phyloP scores from a whole-genome alignment of 2,329 filamentous ascomycete species.

The Cordyceps fumosorosea region DNA sequence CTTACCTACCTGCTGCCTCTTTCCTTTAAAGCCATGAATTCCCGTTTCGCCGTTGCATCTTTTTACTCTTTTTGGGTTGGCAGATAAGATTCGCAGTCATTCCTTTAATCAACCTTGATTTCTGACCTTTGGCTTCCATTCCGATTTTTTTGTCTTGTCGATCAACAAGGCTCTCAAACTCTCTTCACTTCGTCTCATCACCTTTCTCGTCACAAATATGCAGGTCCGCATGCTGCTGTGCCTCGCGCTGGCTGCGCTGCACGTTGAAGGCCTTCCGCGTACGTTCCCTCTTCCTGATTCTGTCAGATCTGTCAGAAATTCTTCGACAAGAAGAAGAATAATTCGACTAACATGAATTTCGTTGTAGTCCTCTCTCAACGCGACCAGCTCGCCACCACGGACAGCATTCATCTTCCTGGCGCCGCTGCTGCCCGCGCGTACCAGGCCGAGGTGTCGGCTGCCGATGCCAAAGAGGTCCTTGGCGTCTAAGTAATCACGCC shows the following conservation, averaged over 20 bases:
- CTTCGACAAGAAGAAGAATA: not conserved
- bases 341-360: not conserved
- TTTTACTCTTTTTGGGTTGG: not conserved
- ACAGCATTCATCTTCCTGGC: not conserved
- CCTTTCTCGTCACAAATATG: not conserved
- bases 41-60: not conserved
- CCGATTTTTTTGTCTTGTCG: too few relatives aligned
- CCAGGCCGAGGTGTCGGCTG: not conserved
- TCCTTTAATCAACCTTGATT: not conserved
- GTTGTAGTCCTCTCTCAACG: not conserved
- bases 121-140: not conserved
- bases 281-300: not conserved
- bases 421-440: not conserved
- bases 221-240: constrained; percentile 2
- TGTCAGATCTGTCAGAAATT: not conserved
- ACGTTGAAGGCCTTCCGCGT: not conserved
- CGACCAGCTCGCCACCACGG: not conserved
- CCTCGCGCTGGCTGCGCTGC: constrained; percentile 3
- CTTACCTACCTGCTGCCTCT: not conserved
- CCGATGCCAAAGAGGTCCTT: not conserved
- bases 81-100: not conserved
- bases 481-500: not conserved
- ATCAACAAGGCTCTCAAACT: not conserved
- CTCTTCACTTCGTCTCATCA: not conserved
- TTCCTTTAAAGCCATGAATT: not conserved